phyloP scores from a whole-genome alignment of 1,139 yeast genomes.

The Nematodospora anomalae region DNA sequence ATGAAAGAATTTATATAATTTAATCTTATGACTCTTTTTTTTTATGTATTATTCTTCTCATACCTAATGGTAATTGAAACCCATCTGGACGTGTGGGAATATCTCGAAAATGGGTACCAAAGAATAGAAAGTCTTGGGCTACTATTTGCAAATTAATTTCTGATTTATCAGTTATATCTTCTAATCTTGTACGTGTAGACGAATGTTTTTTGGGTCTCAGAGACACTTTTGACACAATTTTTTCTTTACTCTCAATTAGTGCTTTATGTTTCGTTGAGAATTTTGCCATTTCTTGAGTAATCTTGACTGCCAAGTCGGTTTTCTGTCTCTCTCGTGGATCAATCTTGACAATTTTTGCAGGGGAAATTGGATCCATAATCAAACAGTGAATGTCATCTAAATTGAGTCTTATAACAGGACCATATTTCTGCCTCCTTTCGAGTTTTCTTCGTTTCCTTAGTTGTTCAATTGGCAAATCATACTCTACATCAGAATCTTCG shows the following conservation, averaged over 20 bases:
- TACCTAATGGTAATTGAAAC: conserved; percentile 13
- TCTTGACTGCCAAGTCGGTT: not conserved
- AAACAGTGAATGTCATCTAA: conserved; percentile 31
- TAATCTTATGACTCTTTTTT: not conserved
- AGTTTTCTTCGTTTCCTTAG: conserved; percentile 21
- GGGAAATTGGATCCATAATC: conserved; percentile 30
- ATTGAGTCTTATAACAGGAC: conserved; percentile 27
- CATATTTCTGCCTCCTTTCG: conserved; percentile 22
- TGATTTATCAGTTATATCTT: conserved; percentile 7
- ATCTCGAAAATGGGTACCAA: conserved; percentile 12
- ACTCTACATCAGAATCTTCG: conserved; percentile 14
- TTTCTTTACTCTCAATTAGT: not conserved
- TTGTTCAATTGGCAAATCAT: conserved; percentile 22
- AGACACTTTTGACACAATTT: not conserved
- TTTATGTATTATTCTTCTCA: conserved; percentile 5
- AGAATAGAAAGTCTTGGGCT: conserved; percentile 2
- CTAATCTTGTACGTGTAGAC: conserved; percentile 4
- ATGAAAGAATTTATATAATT: conserved; percentile 4
- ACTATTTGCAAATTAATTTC: conserved; percentile 6
- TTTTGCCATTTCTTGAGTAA: not conserved
- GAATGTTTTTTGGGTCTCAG: not conserved
- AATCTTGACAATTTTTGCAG: conserved; percentile 23
- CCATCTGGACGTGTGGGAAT: conserved; percentile 11
- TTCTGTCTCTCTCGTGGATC: not conserved
- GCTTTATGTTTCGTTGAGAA: not conserved